Evolutionary conservation across 352 stramenopile species (phyloP), one percentile per base, ranked within the genome.

Genomic region (Phytopythium chamaehyphon): DNA sequence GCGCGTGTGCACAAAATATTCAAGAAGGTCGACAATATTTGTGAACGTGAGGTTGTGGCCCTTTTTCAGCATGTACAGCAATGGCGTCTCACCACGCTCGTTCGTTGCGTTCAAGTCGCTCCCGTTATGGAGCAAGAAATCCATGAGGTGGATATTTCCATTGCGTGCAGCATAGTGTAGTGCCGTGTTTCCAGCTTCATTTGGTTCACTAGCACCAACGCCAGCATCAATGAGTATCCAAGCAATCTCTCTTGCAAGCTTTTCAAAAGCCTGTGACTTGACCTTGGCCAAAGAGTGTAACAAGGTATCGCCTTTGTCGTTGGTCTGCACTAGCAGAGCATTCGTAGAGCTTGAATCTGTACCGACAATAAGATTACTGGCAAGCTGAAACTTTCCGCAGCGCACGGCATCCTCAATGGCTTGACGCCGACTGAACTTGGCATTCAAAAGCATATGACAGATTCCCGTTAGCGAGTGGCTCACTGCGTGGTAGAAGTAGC

Each of bases 401-500:
- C 71, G 57, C 2, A 92, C 64, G 0, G 78, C 73, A 36, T 92
- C 82, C 57, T 92, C 82, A 7, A 90, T 73, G 0, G 78, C 82
- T 68, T 92, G 82, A 14, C 78, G 74, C 15, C 73, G 78, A 22
- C 61, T 78, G 50, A 90, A 92, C 50, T 84, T 87, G 10, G 76
- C 68, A 35, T 69, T 89, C 11, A 92, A 52, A 3, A 92, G 62
- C 63, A 92, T 83, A 56, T 92, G 82, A 38, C 76, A 92, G 19
- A 92, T 87, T 6, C 78, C 82, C 1, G 78, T 83, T 10, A 89
- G 64, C 8, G 66, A 73, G 48, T 90, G 61, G 55, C 72, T 83
- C 12, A 92, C 79, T 1, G 82, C 82, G 45, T 88, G 73, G 49
- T 87, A 90, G 45, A 90, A 92, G 61, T 86, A 88, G 44, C 82